Percentiles rank a stretch among this genome's conserved stretches.
Evolutionary conservation across 352 stramenopile species (phyloP).

Genomic region (Phytophthora europaea): DNA sequence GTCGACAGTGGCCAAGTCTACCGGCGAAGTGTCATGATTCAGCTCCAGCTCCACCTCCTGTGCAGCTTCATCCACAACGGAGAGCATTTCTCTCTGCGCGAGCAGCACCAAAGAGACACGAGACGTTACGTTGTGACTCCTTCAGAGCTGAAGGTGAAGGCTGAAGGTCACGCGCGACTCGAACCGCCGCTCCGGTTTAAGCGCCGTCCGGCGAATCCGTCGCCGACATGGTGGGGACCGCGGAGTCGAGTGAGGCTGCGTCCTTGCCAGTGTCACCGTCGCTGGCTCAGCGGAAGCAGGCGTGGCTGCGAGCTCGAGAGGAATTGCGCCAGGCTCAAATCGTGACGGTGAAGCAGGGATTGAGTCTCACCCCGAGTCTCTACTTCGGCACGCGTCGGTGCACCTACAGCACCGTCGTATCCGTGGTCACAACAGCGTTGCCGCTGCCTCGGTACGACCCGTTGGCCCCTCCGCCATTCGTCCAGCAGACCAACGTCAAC

Average conservation of each 20-base stretch:
- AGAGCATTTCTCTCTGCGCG: constrained; percentile 15
- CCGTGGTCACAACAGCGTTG: constrained; percentile 65
- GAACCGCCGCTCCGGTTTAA: constrained; percentile 39
- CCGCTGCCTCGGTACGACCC: constrained; percentile 43
- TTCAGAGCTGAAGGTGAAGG: not conserved
- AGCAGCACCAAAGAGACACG: not conserved
- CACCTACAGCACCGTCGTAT: constrained; percentile 81
- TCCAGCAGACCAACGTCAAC: constrained; percentile 4
- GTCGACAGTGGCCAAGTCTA: not conserved
- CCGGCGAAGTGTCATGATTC: not conserved
- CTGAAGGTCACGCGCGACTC: constrained; percentile 12
- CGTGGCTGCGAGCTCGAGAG: constrained; percentile 64
- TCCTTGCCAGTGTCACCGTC: constrained; percentile 4
- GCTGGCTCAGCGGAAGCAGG: constrained; percentile 41
- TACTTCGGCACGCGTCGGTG: constrained; percentile 81
- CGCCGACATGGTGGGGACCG: constrained; percentile 25
- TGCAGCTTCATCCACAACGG: constrained; percentile 8
- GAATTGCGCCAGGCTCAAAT: constrained; percentile 60
- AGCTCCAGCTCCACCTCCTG: not conserved
- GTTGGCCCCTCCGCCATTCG: not conserved
- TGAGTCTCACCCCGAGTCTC: constrained; percentile 62
- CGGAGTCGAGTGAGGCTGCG: not conserved
- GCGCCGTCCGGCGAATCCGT: constrained; percentile 15
- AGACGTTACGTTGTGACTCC: constrained; percentile 27
- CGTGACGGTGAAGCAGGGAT: constrained; percentile 66